A percentile compares a stretch with the other conserved stretches of the same genome.
Conservation (phyloP, 495 filamentous ascomycete species). For the Penicillium arizonense region DNA sequence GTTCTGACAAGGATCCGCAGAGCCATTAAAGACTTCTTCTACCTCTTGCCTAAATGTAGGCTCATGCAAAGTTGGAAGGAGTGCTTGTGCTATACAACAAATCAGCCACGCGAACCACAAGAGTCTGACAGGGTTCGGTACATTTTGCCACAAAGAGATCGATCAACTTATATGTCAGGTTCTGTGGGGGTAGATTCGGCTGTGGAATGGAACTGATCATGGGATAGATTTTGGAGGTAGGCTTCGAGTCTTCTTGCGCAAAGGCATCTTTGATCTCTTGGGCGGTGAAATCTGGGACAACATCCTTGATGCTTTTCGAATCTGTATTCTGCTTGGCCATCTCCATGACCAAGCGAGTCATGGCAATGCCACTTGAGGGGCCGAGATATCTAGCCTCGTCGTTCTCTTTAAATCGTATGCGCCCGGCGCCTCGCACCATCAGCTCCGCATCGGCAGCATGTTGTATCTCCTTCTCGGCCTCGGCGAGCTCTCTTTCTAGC, state of each 20-base stretch:
- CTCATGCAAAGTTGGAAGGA: constrained; percentile 84
- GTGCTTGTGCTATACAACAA: constrained; percentile 65
- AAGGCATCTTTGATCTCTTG: constrained; percentile 58
- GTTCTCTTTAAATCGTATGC: constrained; percentile 75
- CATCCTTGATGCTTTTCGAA: constrained; percentile 79
- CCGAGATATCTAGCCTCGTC: constrained; percentile 88
- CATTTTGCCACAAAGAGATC: constrained; percentile 80
- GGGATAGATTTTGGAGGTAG: constrained; percentile 70
- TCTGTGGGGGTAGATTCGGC: constrained; percentile 61
- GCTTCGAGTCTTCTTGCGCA: constrained; percentile 54
- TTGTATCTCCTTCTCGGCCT: constrained; percentile 61
- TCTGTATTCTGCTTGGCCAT: constrained; percentile 86
- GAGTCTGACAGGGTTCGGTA: constrained; percentile 24
- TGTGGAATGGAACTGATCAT: constrained; percentile 75
- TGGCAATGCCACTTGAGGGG: constrained; percentile 88
- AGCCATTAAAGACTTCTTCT: constrained; percentile 74
- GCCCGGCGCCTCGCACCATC: constrained; percentile 76
- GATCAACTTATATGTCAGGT: constrained; percentile 68
- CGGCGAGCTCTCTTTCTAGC: constrained; percentile 71
- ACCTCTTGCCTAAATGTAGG: constrained; percentile 72
- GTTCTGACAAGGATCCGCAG: constrained; percentile 73
- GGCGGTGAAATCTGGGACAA: constrained; percentile 70
- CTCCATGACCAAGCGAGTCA: constrained; percentile 91
- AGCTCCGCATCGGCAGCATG: constrained; percentile 71
- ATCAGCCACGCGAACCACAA: constrained; percentile 6